These are phyloP conservation scores for Quillaja saponaria DNA, from an alignment of 306 rosid genomes.

Conservation along the genomic window DNA sequence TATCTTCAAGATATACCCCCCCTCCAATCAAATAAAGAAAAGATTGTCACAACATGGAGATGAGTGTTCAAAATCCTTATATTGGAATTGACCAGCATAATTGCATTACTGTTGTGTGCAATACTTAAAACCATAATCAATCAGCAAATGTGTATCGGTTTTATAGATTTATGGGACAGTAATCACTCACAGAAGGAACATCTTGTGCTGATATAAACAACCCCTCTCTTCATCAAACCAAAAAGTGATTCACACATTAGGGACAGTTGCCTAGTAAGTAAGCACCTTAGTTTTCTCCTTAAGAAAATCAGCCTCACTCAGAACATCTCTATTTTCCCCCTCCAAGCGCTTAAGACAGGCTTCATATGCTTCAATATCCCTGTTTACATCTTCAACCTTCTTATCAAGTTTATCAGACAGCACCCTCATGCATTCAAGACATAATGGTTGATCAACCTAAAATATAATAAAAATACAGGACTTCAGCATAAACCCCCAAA, in stretches of 20 bases:
- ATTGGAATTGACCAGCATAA: slow-evolving; percentile 23
- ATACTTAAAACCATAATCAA: not conserved
- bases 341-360: slow-evolving; percentile 88
- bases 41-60: slow-evolving; percentile 3
- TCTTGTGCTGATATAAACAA: too few relatives aligned
- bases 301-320: slow-evolving; percentile 89
- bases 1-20: not conserved
- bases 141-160: not conserved
- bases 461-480: slow-evolving; percentile 26
- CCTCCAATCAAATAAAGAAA: slow-evolving; percentile 10
- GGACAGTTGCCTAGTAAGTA: slow-evolving; percentile 15
- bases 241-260: slow-evolving; percentile 23
- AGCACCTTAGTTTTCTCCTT: slow-evolving; percentile 88
- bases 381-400: slow-evolving; percentile 88
- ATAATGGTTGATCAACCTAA: slow-evolving; percentile 95
- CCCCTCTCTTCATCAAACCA: not conserved
- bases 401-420: slow-evolving; percentile 91
- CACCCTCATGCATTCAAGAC: slow-evolving; percentile 95
- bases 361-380: slow-evolving; percentile 85
- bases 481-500: slow-evolving; percentile 1
- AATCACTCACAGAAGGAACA: not conserved
- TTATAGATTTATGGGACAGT: slow-evolving; percentile 11
- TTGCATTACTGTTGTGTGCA: not conserved
- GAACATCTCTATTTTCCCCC: slow-evolving; percentile 76
- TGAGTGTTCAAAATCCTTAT: slow-evolving; percentile 7